A percentile compares a stretch with the other conserved stretches of the same genome.
These are phyloP conservation scores for Ordospora colligata DNA, from an alignment of 371 early-diverging fungal genomes.

Conservation along the genomic window DNA sequence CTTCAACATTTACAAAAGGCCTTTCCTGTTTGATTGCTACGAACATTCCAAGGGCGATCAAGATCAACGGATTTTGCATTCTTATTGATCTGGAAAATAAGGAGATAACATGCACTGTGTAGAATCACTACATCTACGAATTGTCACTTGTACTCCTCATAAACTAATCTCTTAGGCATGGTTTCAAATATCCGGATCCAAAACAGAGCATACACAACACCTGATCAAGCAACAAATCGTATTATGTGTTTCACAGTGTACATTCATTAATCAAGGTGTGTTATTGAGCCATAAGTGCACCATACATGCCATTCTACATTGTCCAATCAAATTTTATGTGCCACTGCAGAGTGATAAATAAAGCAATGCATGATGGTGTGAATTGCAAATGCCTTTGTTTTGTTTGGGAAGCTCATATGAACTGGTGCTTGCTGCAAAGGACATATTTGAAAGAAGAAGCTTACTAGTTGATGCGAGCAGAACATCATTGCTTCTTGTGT, in stretches of 20 bases:
- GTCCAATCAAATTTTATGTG: neutral
- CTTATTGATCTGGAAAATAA: too few relatives aligned
- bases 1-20: conserved; percentile 23
- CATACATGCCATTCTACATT: neutral
- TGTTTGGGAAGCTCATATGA: neutral
- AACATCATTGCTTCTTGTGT: neutral
- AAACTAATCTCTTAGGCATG: too few relatives aligned
- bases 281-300: too few relatives aligned
- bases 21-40: conserved; percentile 12
- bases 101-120: too few relatives aligned
- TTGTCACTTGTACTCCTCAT: too few relatives aligned
- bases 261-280: too few relatives aligned
- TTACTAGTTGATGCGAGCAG: neutral
- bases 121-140: too few relatives aligned
- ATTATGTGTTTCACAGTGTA: too few relatives aligned
- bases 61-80: too few relatives aligned
- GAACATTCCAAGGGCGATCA: neutral
- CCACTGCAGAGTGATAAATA: neutral
- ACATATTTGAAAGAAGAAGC: neutral
- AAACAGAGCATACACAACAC: too few relatives aligned
- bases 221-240: too few relatives aligned
- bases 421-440: neutral
- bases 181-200: too few relatives aligned
- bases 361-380: neutral
- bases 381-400: neutral